A percentile compares a stretch with the other conserved stretches of the same genome.
Conservation (phyloP, 2,329 filamentous ascomycete species). For the Fusarium sp. region DNA sequence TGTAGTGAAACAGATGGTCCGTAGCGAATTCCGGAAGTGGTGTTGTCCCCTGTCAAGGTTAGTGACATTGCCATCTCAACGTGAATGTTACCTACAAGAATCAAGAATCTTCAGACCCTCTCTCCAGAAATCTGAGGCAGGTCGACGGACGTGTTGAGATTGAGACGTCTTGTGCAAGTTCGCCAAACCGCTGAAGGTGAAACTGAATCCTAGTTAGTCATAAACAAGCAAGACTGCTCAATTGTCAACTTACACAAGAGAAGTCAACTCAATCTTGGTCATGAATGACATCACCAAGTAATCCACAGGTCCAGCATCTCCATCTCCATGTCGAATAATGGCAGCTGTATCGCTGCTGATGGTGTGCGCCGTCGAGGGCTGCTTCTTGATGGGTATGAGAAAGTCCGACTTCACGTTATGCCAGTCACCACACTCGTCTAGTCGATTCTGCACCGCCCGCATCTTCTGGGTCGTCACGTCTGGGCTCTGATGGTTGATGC, state of each 20-base stretch:
- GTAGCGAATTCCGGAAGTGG: constrained; percentile 49
- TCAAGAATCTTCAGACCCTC: constrained; percentile 57
- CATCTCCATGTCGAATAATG: constrained; percentile 59
- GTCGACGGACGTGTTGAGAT: constrained; percentile 44
- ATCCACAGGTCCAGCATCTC: constrained; percentile 54
- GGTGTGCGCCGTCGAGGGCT: constrained; percentile 55
- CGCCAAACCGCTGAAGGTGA: constrained; percentile 63
- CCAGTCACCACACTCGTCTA: constrained; percentile 66
- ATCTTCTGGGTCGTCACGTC: constrained; percentile 67
- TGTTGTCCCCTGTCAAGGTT: constrained; percentile 47
- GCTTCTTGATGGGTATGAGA: constrained; percentile 63
- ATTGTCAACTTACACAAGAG: constrained; percentile 59
- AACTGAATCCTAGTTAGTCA: constrained; percentile 51
- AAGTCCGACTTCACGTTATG: constrained; percentile 58
- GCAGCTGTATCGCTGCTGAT: constrained; percentile 65
- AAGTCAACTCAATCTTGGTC: constrained; percentile 65
- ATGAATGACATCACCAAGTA: constrained; percentile 67
- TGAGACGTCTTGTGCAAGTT: constrained; percentile 50
- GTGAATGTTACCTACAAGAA: constrained; percentile 50
- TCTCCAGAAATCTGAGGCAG: constrained; percentile 51
- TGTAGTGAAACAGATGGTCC: constrained; percentile 61
- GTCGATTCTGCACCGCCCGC: constrained; percentile 64
- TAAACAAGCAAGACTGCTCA: background rate
- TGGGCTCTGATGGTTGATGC: constrained; percentile 68
- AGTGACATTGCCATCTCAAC: background rate